Base-by-base conservation (phyloP, 306 rosid genomes). In the Cucurbita moschata region DNA sequence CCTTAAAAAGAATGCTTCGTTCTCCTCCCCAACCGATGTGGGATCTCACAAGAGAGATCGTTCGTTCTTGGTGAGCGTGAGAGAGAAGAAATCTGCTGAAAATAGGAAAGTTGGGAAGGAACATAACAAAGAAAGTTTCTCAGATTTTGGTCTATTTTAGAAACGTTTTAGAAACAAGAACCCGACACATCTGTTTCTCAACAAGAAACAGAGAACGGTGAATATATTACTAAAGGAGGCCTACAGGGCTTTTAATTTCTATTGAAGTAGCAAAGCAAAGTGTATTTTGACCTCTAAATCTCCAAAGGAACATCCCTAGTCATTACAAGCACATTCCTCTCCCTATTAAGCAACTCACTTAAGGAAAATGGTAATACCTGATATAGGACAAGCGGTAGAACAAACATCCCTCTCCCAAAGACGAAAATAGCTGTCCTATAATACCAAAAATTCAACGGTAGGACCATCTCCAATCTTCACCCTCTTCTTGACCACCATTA, bases 401-500 rank as follows among this genome's bases (percentile, higher is more conserved):
- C 35, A 56, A 56, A 56, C 37, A 10, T 56, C 37, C 16, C n/a
- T 58, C 40, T 30, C 35, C 7, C 64, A 58, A 58, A 12, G 40
- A 26, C 12, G 46, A 35, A 37, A 58, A 58, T 26, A 5, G 39
- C 5, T 37, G 67, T 37, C 5, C 35, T 64, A 42, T 21, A 14
- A 13, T 18, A 64, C 9, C 21, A 23, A 64, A 42, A 42, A 26
- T 71, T 85, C 76, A 83, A 77, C 81, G 54, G 75, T 71, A 52
- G 49, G 82, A 82, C 77, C 86, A 75, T 78, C 83, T 73, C 80
- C 76, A 79, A 76, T 78, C 78, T 75, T 84, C 86, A 54, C 64
- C 81, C 47, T 42, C 65, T 6, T 21, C 55, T 7, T 67, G 18
- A 58, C 73, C 80, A 69, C 42, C 68, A 74, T 73, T 83, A 74